Conservation (phyloP, 2,329 filamentous ascomycete genomes). For the Cyphellophora europaea region DNA sequence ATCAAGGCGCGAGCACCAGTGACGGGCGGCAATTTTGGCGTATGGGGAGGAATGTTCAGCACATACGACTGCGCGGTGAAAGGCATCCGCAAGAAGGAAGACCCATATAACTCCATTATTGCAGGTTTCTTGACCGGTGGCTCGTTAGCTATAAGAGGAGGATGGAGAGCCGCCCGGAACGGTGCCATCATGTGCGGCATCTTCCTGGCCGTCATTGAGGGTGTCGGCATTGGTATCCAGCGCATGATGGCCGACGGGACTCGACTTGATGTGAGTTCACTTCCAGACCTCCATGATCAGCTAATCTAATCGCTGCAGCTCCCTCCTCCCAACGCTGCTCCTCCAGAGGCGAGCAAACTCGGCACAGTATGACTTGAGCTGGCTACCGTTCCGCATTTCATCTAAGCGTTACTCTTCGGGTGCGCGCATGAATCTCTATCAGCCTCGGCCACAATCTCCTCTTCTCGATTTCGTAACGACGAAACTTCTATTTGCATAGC, state of each 20-base stretch:
- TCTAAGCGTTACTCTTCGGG: conserved; percentile 7
- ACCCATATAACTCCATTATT: conserved; percentile 95
- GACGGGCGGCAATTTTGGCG: conserved; percentile 93
- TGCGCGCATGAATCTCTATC: no score
- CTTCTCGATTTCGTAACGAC: conserved; percentile 8
- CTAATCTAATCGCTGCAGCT: conserved; percentile 10
- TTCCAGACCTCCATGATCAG: background rate
- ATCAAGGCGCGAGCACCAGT: conserved; percentile 97
- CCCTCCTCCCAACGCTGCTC: conserved; percentile 18
- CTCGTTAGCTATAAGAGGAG: conserved; percentile 81
- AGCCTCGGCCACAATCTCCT: no score
- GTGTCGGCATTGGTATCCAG: conserved; percentile 91
- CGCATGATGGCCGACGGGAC: conserved; percentile 89
- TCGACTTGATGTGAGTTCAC: conserved; percentile 58
- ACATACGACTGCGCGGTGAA: conserved; percentile 97
- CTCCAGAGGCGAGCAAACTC: conserved; percentile 18
- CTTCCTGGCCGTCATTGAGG: conserved; percentile 90
- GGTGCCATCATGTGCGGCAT: conserved; percentile 94
- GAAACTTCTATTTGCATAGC: conserved; percentile 12
- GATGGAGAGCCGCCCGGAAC: conserved; percentile 84
- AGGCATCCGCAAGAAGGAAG: conserved; percentile 89
- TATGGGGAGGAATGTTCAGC: conserved; percentile 93
- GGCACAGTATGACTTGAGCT: conserved; percentile 17
- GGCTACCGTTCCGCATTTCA: conserved; percentile 17
- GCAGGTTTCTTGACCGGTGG: conserved; percentile 96